Conservation (phyloP, 2,329 filamentous ascomycete species). For the Lachnellula suecica region DNA sequence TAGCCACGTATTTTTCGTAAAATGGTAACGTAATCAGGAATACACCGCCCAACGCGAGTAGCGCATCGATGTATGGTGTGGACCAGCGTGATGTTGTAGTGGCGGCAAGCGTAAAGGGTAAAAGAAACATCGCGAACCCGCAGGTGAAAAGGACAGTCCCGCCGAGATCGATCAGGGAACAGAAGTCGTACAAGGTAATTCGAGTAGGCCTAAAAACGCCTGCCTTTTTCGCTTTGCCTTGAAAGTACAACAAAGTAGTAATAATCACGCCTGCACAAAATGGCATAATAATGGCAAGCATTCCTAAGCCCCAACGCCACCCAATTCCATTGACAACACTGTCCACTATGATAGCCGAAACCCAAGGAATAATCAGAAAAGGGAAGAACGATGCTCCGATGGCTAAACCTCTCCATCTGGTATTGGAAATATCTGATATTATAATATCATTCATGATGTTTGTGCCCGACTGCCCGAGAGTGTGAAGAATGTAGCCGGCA, state of each 20-base stretch:
- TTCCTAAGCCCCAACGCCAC: conserved; percentile 59
- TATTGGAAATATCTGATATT: conserved; percentile 58
- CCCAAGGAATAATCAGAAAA: conserved; percentile 56
- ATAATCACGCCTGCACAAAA: conserved; percentile 50
- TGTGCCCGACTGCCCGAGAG: conserved; percentile 56
- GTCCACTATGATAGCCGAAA: conserved; percentile 48
- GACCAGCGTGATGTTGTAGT: conserved; percentile 34
- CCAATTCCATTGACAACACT: conserved; percentile 42
- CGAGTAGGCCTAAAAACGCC: conserved; percentile 35
- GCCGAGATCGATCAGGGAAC: conserved; percentile 38
- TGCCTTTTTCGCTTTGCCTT: conserved; percentile 46
- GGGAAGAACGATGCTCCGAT: conserved; percentile 50
- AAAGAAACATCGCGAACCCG: conserved; percentile 47
- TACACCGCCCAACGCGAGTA: conserved; percentile 43
- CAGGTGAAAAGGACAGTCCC: conserved; percentile 47
- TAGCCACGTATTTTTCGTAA: conserved; percentile 47
- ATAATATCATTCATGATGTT: conserved; percentile 63
- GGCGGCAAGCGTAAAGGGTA: conserved; percentile 46
- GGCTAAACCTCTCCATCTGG: conserved; percentile 50
- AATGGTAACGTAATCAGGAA: conserved; percentile 42
- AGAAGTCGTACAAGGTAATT: conserved; percentile 34
- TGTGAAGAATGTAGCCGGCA: conserved; percentile 57
- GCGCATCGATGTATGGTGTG: conserved; percentile 43
- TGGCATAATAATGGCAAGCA: conserved; percentile 54
- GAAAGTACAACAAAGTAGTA: conserved; percentile 47